Evolutionary conservation across 75 land plant genomes (phyloP).

Genomic region (Selaginella moellendorffii): DNA sequence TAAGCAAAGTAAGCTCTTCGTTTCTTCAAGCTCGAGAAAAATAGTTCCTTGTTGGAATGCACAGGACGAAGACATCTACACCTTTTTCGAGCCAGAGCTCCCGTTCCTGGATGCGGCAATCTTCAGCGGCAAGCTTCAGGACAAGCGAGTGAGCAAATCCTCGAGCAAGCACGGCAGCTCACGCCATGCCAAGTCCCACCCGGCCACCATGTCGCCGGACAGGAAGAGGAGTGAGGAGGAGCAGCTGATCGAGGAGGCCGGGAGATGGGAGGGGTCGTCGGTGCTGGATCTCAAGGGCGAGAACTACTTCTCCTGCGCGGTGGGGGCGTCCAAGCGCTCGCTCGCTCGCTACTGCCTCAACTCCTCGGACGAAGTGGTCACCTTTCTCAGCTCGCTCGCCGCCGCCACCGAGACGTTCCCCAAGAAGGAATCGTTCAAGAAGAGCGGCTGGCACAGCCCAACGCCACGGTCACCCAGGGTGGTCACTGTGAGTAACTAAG

Average conservation of each 20-base stretch:
- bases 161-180: background rate
- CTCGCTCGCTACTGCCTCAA: constrained; percentile 55
- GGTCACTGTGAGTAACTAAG: background rate
- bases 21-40: no score
- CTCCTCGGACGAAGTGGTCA: constrained; percentile 72
- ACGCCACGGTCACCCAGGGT: background rate
- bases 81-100: constrained; percentile 98
- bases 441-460: background rate
- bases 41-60: no score
- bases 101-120: constrained; percentile 35
- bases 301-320: constrained; percentile 96
- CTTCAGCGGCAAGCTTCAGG: constrained; percentile 29
- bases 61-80: constrained; percentile 98
- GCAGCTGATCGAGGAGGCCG: background rate
- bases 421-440: background rate
- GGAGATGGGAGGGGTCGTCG: constrained; percentile 35
- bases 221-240: background rate
- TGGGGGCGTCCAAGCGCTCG: constrained; percentile 60
- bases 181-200: background rate
- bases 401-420: background rate
- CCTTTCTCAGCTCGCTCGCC: constrained; percentile 47
- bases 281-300: constrained; percentile 87
- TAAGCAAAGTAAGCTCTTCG: constrained; percentile 48
- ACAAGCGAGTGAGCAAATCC: background rate
- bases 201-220: background rate